Evolutionary conservation across 179 eudicot species (phyloP), one percentile per base, ranked within the genome.

Genomic region (Corrigiola litoralis): DNA sequence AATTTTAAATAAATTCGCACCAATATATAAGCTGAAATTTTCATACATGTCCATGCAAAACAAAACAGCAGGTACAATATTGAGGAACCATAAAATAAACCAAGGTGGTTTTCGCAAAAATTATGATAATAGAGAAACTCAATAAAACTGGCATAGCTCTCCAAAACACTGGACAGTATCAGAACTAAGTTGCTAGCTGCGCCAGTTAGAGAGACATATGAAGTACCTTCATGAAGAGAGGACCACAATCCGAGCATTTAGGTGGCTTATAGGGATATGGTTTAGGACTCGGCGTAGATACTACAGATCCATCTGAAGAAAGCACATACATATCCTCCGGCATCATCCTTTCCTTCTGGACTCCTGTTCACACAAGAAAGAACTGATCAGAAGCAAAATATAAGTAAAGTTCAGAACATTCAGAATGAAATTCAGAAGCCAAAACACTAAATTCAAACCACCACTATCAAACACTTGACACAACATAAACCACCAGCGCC

Each of bases 301-400:
- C 59, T 23, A 76, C 41, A 4, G 87, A 59, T 64, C 99, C 97
- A 46, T 64, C 81, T 51, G 96, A 57, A 52, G 96, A 85, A 23
- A 94, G 85, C 66, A 91, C 83, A 69, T 88, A 88, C 99, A 94
- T 94, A 69, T 94, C 97, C 53, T 87, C 97, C 18, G 85, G 73
- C 65, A 83, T 71, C 95, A 95, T 88, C 63, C 97, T 85, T 66
- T 94, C 99, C 86, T 95, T 95, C 65, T 91, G 97, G 44, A 88
- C 96, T 65, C 99, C 97, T 91, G 56, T n/a, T 66, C 57, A 67
- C 38, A 67, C 32, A 68, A 33, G 66, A 49, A 65, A 18, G 41
- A 38, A 56, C 12, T 36, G 1, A 55, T 62, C 45, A 42, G 27
- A 50, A 25, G 4, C 56, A 58, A 31, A 58, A 63, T 27, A 29